These are phyloP conservation scores for Aegilops sharonensis DNA, from an alignment of 176 grass and related monocot species.

Conservation along the genomic window DNA sequence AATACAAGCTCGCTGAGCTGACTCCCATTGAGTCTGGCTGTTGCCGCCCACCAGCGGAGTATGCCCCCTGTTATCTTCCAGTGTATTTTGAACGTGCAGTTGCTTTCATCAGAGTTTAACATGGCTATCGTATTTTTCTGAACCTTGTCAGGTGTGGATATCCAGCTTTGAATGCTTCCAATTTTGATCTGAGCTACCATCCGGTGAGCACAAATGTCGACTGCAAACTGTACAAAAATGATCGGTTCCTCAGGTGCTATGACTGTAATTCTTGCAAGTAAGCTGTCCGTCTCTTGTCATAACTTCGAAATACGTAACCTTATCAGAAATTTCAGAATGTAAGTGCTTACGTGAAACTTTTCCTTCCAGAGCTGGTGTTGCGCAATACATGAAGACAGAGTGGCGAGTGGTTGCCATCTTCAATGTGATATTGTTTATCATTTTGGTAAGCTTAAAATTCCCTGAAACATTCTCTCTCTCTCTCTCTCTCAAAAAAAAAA, in stretches of 20 bases:
- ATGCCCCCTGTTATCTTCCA: slow-evolving; percentile 23
- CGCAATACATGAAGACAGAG: slow-evolving; percentile 91
- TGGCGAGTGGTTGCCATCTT: slow-evolving; percentile 93
- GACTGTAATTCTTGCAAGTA: slow-evolving; percentile 99
- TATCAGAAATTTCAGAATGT: neutral
- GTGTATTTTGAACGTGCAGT: neutral
- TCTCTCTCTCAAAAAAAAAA: too few species aligned
- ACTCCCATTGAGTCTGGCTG: slow-evolving; percentile 89
- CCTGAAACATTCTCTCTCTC: neutral
- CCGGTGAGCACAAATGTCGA: slow-evolving; percentile 72
- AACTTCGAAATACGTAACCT: neutral
- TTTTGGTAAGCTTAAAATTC: slow-evolving; percentile 56
- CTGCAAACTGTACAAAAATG: slow-evolving; percentile 91
- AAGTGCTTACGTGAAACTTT: neutral
- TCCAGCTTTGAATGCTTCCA: slow-evolving; percentile 73
- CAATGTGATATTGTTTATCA: slow-evolving; percentile 76
- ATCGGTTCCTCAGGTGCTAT: slow-evolving; percentile 59
- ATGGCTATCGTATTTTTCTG: neutral
- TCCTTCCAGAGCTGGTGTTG: slow-evolving; percentile 79
- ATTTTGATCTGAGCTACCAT: slow-evolving; percentile 85
- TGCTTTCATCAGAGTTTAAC: neutral
- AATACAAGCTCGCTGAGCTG: slow-evolving; percentile 83
- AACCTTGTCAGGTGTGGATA: slow-evolving; percentile 72
- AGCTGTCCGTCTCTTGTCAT: neutral
- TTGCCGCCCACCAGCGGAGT: slow-evolving; percentile 89